Base-by-base conservation (phyloP, 2,329 filamentous ascomycete species). In the Orbilia oligospora region DNA sequence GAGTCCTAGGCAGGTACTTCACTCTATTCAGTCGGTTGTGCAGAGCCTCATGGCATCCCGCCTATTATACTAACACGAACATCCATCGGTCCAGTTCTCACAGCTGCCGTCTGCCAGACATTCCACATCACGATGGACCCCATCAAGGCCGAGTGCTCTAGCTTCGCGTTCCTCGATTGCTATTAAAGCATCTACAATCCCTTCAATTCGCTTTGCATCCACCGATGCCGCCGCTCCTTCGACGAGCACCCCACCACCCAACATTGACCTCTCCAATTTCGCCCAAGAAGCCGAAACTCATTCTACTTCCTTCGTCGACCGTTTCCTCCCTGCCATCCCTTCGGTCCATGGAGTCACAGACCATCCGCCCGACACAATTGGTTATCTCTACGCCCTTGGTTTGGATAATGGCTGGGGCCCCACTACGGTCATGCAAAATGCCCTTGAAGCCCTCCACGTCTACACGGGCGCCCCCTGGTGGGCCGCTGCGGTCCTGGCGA, bases 361-460 rank as follows among this genome's bases (percentile, higher is more conserved):
- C 30, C 63, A 78, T 44, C 12, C 58, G 80, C 90, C 92, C 41
- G 92, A 95, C 82, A 87, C 90, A 64, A 89, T 97, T 75, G 96
- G 96, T 80, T 97, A 94, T 83, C 87, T 99, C 75, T 89, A 92
- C 81, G 88, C 90, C 5, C 87, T 98, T 10, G 96, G 96, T 2
- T 86, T 99, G 22, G 93, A 98, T 82, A 98, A 91, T 82, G 94
- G 95, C 83, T 94, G 87, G 86, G 95, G 95, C 16, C 89, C 92
- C 4, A 93, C 94, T 0, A 86, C 90, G 3, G 81, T 89, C 16
- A 90, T 96, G 84, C 88, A 97, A 85, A 94, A 88, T 87, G 22
- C 89, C 1, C 85, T 98, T 10, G 96, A 99, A 86, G 90, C 95
- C 83, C 83, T 97, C 48, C 93, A 99, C 85, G 87, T 97, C 79